Evolutionary conservation across 495 filamentous ascomycete species (phyloP).

Genomic region (Neurospora africana): DNA sequence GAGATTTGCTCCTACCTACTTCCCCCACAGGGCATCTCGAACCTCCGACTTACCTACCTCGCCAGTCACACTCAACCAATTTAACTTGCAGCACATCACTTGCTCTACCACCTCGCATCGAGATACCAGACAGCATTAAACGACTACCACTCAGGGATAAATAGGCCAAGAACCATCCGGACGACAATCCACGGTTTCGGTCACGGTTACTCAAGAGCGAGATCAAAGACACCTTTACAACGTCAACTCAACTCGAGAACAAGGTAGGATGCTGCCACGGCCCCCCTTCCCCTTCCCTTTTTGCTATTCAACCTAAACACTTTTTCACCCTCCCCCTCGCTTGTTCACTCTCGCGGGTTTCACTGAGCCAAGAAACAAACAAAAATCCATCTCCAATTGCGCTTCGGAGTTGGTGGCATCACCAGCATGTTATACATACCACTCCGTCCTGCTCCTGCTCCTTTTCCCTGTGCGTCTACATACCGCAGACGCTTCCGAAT

Average conservation of each 20-base stretch:
- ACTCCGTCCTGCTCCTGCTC: neutral
- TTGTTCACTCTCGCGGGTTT: neutral
- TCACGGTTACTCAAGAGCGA: neutral
- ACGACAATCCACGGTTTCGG: neutral
- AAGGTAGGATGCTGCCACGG: neutral
- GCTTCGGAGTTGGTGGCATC: neutral
- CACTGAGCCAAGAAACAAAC: neutral
- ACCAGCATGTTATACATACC: neutral
- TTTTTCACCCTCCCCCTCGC: neutral
- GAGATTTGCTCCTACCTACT: neutral
- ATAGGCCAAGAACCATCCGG: neutral
- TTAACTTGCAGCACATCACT: neutral
- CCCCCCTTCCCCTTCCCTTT: neutral
- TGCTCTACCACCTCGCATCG: neutral
- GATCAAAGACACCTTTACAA: neutral
- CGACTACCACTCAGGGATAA: neutral
- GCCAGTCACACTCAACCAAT: neutral
- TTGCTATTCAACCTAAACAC: neutral
- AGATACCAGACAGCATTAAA: neutral
- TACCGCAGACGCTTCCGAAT: neutral
- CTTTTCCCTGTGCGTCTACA: neutral
- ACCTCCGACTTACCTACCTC: neutral
- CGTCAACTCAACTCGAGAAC: neutral
- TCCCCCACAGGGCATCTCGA: neutral
- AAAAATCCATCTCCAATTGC: neutral